These are phyloP conservation scores for Leptomonas seymouri DNA, from an alignment of 208 protist genomes.

Conservation along the genomic window DNA sequence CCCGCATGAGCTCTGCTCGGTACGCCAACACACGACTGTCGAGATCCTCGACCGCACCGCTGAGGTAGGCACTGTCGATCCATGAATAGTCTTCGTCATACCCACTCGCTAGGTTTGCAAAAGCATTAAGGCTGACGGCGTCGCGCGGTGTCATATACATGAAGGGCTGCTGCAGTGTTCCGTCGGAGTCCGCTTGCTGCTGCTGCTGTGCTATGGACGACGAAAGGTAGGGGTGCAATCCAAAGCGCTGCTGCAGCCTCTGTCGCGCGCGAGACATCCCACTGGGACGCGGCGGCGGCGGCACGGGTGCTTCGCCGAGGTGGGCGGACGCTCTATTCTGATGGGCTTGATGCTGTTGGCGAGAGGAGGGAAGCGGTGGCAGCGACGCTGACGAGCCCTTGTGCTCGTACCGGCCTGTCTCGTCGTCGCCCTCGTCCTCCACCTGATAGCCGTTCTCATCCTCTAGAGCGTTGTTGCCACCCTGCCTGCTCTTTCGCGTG, in stretches of 20 bases:
- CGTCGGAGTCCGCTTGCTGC: neutral
- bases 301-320: slow-evolving; percentile 10
- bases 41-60: slow-evolving; percentile 20
- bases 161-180: neutral
- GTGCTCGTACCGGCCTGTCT: neutral
- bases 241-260: no score
- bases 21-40: slow-evolving; percentile 46
- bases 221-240: no score
- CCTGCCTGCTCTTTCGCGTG: neutral
- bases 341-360: slow-evolving; percentile 1
- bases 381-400: neutral
- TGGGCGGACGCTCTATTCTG: slow-evolving; percentile 11
- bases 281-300: slow-evolving; percentile 38
- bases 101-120: slow-evolving; percentile 23
- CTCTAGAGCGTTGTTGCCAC: neutral
- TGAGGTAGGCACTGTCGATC: neutral
- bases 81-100: neutral
- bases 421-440: neutral
- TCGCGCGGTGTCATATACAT: slow-evolving; percentile 58
- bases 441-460: slow-evolving; percentile 4
- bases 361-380: neutral
- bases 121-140: slow-evolving; percentile 47
- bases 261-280: slow-evolving; percentile 23
- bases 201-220: neutral
- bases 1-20: slow-evolving; percentile 36